These are phyloP conservation scores for Sesbania bispinosa DNA, from an alignment of 306 rosid genomes.

Conservation along the genomic window DNA sequence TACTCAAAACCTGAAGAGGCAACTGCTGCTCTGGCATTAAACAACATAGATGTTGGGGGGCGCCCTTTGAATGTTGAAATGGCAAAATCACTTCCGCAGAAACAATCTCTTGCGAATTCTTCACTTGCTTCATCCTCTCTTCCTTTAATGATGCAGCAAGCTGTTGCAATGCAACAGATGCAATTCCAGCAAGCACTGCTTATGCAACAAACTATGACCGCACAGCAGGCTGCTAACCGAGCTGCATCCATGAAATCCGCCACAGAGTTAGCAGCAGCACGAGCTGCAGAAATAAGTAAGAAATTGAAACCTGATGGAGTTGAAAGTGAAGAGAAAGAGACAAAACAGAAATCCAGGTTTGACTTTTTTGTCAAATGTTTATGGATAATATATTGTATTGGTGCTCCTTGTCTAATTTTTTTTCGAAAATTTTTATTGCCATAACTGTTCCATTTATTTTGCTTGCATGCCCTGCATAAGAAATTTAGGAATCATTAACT, in stretches of 20 bases:
- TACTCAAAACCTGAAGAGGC: slow-evolving; percentile 95
- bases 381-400: not conserved
- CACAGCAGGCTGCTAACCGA: slow-evolving; percentile 93
- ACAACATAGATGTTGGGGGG: slow-evolving; percentile 96
- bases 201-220: slow-evolving; percentile 92
- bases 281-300: slow-evolving; percentile 97
- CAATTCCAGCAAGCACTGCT: slow-evolving; percentile 98
- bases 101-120: slow-evolving; percentile 49
- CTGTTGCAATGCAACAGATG: slow-evolving; percentile 99
- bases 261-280: slow-evolving; percentile 95
- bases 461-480: not conserved
- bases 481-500: slow-evolving; percentile 14
- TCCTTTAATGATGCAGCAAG: slow-evolving; percentile 99
- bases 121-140: slow-evolving; percentile 75
- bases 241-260: slow-evolving; percentile 98
- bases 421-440: not conserved
- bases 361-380: slow-evolving; percentile 16
- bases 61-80: slow-evolving; percentile 98
- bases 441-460: not conserved
- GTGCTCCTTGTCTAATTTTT: not conserved
- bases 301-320: slow-evolving; percentile 76
- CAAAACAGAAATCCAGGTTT: slow-evolving; percentile 73
- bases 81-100: slow-evolving; percentile 94
- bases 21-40: slow-evolving; percentile 85
- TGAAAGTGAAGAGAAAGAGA: slow-evolving; percentile 53